phyloP scores from a whole-genome alignment of 2,329 filamentous ascomycete genomes.

The Lomentospora prolificans region DNA sequence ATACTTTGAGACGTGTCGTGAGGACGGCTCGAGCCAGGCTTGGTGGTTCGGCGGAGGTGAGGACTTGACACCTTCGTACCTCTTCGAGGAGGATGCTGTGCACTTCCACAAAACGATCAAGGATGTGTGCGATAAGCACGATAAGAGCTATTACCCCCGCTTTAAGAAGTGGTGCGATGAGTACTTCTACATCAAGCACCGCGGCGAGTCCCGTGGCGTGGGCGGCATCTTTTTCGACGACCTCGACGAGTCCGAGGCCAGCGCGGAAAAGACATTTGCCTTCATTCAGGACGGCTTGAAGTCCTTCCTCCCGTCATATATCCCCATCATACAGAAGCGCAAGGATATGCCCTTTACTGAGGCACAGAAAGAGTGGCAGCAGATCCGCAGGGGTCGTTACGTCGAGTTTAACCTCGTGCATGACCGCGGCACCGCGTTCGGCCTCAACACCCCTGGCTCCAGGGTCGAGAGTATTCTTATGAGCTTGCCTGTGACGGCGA shows the following conservation, averaged over 20 bases:
- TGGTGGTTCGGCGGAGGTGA: conserved; percentile 99
- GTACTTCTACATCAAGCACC: conserved; percentile 92
- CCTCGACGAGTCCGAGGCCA: conserved; percentile 75
- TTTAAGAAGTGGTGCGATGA: conserved; percentile 99
- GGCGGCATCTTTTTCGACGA: conserved; percentile 99
- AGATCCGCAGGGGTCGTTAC: conserved; percentile 85
- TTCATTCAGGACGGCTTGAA: conserved; percentile 79
- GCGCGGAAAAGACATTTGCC: conserved; percentile 80
- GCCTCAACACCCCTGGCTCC: conserved; percentile 82
- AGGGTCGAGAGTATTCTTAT: conserved; percentile 95
- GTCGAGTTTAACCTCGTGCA: conserved; percentile 98
- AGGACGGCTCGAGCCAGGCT: conserved; percentile 70
- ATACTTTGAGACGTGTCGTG: conserved; percentile 90
- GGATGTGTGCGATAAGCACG: conserved; percentile 84
- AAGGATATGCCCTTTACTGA: conserved; percentile 88
- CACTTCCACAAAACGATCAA: conserved; percentile 96
- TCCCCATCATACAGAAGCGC: conserved; percentile 77
- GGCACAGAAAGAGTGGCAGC: conserved; percentile 91
- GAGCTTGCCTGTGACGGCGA: conserved; percentile 86
- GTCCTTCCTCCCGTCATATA: conserved; percentile 81
- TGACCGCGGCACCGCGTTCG: conserved; percentile 90
- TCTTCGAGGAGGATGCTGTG: conserved; percentile 94
- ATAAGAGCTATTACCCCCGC: conserved; percentile 80
- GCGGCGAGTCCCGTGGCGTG: conserved; percentile 74
- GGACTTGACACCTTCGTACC: conserved; percentile 84